phyloP scores from a whole-genome alignment of 345 rosid genomes.

The Geranium rotundifolium region DNA sequence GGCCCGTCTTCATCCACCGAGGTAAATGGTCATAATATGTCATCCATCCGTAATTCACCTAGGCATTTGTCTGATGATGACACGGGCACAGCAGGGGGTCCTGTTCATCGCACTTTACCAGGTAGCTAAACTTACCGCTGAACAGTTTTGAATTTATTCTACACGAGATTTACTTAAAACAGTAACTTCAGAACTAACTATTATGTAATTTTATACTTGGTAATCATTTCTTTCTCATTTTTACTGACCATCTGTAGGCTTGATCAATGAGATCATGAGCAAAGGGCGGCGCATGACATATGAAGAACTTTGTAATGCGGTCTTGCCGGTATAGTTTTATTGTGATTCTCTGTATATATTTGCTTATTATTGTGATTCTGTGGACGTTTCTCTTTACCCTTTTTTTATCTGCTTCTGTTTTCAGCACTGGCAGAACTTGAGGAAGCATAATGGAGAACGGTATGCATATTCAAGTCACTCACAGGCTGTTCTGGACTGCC shows the following conservation, averaged over 20 bases:
- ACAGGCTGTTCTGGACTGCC: conserved; percentile 98
- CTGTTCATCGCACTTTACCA: conserved; percentile 70
- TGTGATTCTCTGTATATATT: background rate
- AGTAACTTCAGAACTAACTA: background rate
- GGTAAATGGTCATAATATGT: conserved; percentile 46
- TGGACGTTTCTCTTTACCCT: conserved; percentile 1
- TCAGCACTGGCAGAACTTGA: conserved; percentile 93
- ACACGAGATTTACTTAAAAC: background rate
- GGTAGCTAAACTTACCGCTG: conserved; percentile 21
- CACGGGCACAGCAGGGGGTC: conserved; percentile 29
- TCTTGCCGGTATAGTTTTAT: conserved; percentile 56
- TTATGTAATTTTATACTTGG: background rate
- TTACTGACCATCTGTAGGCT: conserved; percentile 24
- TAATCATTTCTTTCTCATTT: background rate
- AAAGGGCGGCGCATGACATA: conserved; percentile 86
- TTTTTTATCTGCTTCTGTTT: conserved; percentile 14
- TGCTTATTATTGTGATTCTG: conserved; percentile 1
- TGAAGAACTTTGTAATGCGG: conserved; percentile 92
- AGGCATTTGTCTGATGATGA: conserved; percentile 59
- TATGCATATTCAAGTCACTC: conserved; percentile 96
- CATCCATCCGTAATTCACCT: conserved; percentile 54
- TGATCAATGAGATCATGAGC: conserved; percentile 90
- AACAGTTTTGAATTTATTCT: background rate
- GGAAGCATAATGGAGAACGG: conserved; percentile 97
- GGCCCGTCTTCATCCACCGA: conserved; percentile 74